Evolutionary conservation across 2,329 filamentous ascomycete genomes (phyloP), one percentile per base, ranked within the genome.

Genomic region (Monosporascus sp.): DNA sequence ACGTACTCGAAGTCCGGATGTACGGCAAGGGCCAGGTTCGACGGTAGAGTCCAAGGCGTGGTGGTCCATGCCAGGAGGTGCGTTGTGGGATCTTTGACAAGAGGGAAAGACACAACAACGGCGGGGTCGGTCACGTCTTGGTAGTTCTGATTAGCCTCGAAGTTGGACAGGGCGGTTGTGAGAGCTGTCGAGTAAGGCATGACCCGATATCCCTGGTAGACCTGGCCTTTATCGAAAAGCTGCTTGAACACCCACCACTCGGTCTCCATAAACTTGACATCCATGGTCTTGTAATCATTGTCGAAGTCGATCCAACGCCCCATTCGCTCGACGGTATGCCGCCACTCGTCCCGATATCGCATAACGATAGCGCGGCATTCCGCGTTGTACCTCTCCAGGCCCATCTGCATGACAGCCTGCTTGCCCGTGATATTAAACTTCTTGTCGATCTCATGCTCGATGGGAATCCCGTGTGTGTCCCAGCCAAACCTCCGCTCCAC

Each of bases 231-330:
- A 63, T 96, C 89, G 69, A 90, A 95, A 24, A 97, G 79, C 68
- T 93, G 85, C 76, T 94, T 95, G 78, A 96, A 96, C 18, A 94
- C 88, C 92, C 93, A 97, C 93, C 93, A 97, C 60, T 89, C 85
- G 0, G 88, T 88, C 75, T 97, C 93, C 93, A 97, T 97, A 74
- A 95, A 97, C 20, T 78, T 86, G n/a, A 87, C 80, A 70, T 97
- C 88, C 91, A 97, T 96, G 37, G 91, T 96, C 87, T 96, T 96
- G 78, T 96, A 97, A 70, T 97, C 91, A 64, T 96, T 94, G 72
- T 97, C 93, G 63, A 97, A 97, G 72, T 97, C 93, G 64, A 97
- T 94, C 93, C 93, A 97, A 54, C 93, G 87, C 53, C 93, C 93
- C 41, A 97, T 74, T 57, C 93, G 80, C 67, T 96, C 91, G 63